phyloP scores from a whole-genome alignment of 345 rosid genomes.

The Dovyalis caffra region DNA sequence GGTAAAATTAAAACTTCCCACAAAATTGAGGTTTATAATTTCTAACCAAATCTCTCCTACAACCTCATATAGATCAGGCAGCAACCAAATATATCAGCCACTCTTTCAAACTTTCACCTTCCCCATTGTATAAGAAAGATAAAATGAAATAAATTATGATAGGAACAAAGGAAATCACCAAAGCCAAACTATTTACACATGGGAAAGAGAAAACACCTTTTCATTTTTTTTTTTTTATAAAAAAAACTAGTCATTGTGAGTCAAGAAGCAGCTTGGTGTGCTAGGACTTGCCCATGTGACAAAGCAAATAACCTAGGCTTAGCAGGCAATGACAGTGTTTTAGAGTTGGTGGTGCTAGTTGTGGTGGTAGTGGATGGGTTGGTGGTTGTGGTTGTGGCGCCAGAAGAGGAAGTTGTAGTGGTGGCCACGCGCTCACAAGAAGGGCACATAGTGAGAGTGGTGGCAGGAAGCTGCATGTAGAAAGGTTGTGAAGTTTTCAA shows the following conservation, averaged over 20 bases:
- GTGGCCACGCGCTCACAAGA: constrained; percentile 93
- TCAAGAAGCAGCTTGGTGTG: constrained; percentile 37
- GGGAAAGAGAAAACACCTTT: neutral
- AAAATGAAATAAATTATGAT: neutral
- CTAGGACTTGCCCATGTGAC: constrained; percentile 27
- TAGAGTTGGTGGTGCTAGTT: neutral
- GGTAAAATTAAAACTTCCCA: constrained; percentile 2
- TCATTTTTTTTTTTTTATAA: neutral
- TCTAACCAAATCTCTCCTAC: constrained; percentile 5
- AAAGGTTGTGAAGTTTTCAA: constrained; percentile 79
- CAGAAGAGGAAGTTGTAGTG: constrained; percentile 40
- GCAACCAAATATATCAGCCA: constrained; percentile 12
- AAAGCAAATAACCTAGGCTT: constrained; percentile 35
- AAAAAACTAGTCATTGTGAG: neutral
- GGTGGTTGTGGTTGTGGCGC: constrained; percentile 17
- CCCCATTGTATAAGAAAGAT: neutral
- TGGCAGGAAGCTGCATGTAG: constrained; percentile 96
- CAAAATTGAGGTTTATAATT: constrained; percentile 16
- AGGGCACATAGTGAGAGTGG: constrained; percentile 99
- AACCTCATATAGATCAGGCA: neutral
- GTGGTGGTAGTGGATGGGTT: neutral
- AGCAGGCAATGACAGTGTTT: constrained; percentile 16
- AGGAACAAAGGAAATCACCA: neutral
- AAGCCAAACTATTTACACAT: constrained; percentile 16
- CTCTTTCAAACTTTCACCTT: constrained; percentile 3